Base-by-base conservation (phyloP, 331 rosid species). In the Rhamnella rubrinervis region DNA sequence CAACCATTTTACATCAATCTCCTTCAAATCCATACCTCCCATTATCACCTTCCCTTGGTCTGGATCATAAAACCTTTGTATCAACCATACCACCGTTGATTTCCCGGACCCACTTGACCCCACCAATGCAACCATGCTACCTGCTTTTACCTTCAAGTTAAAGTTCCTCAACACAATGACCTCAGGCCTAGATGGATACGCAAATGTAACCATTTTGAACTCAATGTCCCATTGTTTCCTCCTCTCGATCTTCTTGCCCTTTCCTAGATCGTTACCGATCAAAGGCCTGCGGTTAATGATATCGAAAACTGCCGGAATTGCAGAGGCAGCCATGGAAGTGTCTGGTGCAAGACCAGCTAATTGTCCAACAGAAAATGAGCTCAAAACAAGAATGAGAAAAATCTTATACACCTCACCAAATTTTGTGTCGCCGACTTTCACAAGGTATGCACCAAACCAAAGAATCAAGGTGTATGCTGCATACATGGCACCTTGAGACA, bases 41-140 rank as follows among this genome's bases (percentile, higher is more conserved):
- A 88, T 65, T 84, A 80, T 70, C 70, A 90, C 97, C 75, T 78
- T 88, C 76, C 96, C 98, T 76, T 83, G 77, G 66, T 74, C 81
- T 37, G 98, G 98, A 84, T 93, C 96, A 66, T 93, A 93, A 82
- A 93, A 93, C 72, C 98, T 87, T 71, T 86, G 96, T 9, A 85
- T 71, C 81, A 93, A 58, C 98, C 97, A 90, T 67, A 88, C 52
- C 23, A 93, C 91, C 0, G 98, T 93, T 47, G 98, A 93, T 75
- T 93, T 93, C 65, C 97, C 98, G 12, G 92, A 93, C 55, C 95
- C 98, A 56, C 98, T 88, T 55, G 87, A 82, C 25, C 98, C 98
- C 31, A 84, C 95, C 78, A 90, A 71, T 15, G 93, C 98, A 81
- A 87, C 96, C 1, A 76, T 87, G 76, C 95, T 88, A 73, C 89